Evolutionary conservation across 371 early-diverging fungal genomes (phyloP).

Genomic region (Rhizopus sp.): DNA sequence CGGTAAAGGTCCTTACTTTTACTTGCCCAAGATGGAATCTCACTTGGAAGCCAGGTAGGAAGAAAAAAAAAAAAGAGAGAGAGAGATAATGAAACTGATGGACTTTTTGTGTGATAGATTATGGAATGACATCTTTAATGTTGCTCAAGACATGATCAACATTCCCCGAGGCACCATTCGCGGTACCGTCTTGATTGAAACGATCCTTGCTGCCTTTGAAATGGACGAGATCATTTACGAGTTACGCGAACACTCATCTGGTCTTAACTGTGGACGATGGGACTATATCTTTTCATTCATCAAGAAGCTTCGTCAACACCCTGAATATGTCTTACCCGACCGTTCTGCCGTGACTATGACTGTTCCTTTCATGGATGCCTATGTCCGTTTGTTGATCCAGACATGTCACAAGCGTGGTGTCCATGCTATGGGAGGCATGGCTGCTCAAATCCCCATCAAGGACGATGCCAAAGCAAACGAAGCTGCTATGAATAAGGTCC

Average conservation of each 20-base stretch:
- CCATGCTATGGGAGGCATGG: constrained; percentile 99
- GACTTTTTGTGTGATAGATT: constrained; percentile 46
- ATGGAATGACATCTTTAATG: constrained; percentile 96
- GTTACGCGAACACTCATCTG: constrained; percentile 93
- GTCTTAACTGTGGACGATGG: constrained; percentile 98
- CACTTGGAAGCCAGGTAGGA: constrained; percentile 85
- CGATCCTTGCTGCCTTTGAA: constrained; percentile 94
- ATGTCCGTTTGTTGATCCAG: constrained; percentile 88
- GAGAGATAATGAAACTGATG: neutral
- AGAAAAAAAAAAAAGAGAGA: no score
- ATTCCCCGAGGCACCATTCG: constrained; percentile 95
- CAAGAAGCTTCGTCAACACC: constrained; percentile 90
- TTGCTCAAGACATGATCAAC: constrained; percentile 86
- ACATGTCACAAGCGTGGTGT: constrained; percentile 97
- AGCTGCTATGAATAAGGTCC: constrained; percentile 91
- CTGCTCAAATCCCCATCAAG: constrained; percentile 97
- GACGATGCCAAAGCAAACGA: constrained; percentile 83
- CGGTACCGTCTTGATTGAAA: constrained; percentile 95
- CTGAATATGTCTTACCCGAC: constrained; percentile 86
- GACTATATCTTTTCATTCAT: constrained; percentile 97
- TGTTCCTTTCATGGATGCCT: constrained; percentile 95
- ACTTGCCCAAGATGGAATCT: constrained; percentile 96
- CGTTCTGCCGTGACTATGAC: constrained; percentile 92
- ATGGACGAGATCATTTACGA: constrained; percentile 99
- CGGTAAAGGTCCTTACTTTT: constrained; percentile 96